Base-by-base conservation (phyloP, 2,329 filamentous ascomycete species). In the Alternaria hordeiaustralica region DNA sequence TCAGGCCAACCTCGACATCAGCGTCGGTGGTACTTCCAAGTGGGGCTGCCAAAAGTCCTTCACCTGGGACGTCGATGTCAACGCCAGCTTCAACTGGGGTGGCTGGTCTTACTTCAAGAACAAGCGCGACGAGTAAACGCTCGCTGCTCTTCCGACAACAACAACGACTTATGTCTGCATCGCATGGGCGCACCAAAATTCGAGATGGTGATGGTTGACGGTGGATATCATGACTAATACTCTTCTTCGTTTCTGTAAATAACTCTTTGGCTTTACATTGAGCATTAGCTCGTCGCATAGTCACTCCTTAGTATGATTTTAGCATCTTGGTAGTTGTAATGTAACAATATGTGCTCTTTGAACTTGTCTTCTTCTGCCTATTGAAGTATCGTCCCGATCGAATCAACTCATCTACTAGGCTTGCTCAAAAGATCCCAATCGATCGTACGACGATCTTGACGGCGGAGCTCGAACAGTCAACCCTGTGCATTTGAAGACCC, bases 31-130 rank as follows among this genome's bases (percentile, higher is more conserved):
- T 30, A 53, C 47, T 12, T 59, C 63, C 18, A 20, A 60, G 23
- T 73, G 70, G 69, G 64, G 70, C 28, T 71, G 70, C 67, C 63
- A 69, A 58, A 71, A 71, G 66, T 69, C 69, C n/a, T 74, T 55
- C 63, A 71, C 69, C 50, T 74, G 55, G 50, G 67, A 73, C 47
- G 55, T 72, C 13, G 68, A 71, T 55, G 66, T 68, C 60, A 67
- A 67, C 56, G 70, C 68, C 33, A 68, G 58, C 63, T 71, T 71
- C 68, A 66, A 67, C 64, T 71, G 68, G 65, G 68, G 69, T 50
- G 25, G 62, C 11, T 60, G 25, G 45, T 62, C 57, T 50, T 54
- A 53, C 49, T 45, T 43, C 28, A 54, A 49, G 60, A 49, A 43
- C 44, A 59, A 54, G 56, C 62, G 60, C 12, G 61, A 63, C 46